Evolutionary conservation across 2,329 filamentous ascomycete genomes (phyloP), one percentile per base, ranked within the genome.

Genomic region (Tolypocladium album): DNA sequence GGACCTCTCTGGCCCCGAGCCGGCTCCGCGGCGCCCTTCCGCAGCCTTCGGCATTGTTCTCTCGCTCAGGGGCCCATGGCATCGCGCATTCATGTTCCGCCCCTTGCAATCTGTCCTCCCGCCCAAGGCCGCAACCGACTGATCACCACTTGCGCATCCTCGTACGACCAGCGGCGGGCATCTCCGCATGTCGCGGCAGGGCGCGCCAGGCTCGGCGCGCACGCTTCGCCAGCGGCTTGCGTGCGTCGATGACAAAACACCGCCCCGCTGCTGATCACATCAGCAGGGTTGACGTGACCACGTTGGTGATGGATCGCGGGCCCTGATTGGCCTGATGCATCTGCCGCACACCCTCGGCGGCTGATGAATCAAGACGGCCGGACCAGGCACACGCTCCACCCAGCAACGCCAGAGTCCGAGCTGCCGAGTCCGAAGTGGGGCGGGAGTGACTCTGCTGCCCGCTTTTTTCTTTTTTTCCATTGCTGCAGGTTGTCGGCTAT

Each of bases 351-450:
- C 55, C 55, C 55, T 42, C 39, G 34, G 17, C n/a, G 58, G 45
- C 59, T 57, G 58, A 59, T 59, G 58, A 59, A 56, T 59, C 58
- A 56, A 56, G 38, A 15, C 42, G 22, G 24, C 24, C 47, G 7
- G 47, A n/a, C 47, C 47, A 53, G 50, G 27, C 27, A 52, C 47
- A 27, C 27, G 9, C 8, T 9, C 15, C 27, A n/a, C 47, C 7
- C 47, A 31, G 17, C 4, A 5, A 27, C 24, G 45, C 47, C 45
- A n/a, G 20, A 52, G 42, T 55, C 57, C 47, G 47, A 59, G 57
- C 45, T 40, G 47, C 57, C 57, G 47, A 60, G 55, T 7, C 50
- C 58, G 52, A 50, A 3, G 59, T n/a, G 47, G 47, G 43, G 58
- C 38, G 31, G 42, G 9, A 15, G 42, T 27, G 34, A 5, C 42